Conservation (phyloP, 1,139 yeast species). For the Lodderomyces metapsilosis region DNA sequence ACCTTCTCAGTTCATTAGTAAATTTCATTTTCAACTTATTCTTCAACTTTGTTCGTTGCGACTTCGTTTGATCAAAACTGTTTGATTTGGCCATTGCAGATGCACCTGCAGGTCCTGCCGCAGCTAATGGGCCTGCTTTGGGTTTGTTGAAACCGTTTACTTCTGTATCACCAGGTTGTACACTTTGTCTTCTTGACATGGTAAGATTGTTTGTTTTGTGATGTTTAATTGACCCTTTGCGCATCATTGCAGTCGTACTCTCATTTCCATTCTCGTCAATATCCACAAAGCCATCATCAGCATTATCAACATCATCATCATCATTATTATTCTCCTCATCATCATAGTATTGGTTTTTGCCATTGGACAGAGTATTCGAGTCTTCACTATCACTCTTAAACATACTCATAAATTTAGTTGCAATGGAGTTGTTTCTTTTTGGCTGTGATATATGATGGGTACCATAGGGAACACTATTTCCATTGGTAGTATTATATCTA, state of each 20-base stretch:
- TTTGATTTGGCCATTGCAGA: conserved; percentile 13
- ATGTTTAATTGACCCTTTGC: conserved; percentile 7
- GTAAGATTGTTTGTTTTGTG: conserved; percentile 4
- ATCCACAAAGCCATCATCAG: not conserved
- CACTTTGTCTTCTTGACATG: conserved; percentile 3
- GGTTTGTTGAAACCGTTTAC: not conserved
- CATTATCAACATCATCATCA: not conserved
- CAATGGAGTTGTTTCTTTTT: conserved; percentile 8
- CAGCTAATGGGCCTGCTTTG: not conserved
- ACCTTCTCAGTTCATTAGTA: conserved; percentile 20
- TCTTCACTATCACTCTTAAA: conserved; percentile 3
- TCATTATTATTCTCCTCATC: not conserved
- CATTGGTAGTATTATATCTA: not conserved
- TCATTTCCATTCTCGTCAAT: not conserved
- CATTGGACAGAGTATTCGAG: not conserved
- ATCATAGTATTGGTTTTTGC: not conserved
- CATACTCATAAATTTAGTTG: conserved; percentile 9
- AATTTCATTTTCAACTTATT: conserved; percentile 17
- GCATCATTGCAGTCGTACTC: not conserved
- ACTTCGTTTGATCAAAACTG: conserved; percentile 44
- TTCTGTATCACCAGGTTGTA: no score
- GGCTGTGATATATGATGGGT: conserved; percentile 2
- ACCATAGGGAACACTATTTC: not conserved
- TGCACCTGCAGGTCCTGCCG: not conserved
- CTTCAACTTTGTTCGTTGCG: conserved; percentile 29